Base-by-base conservation (phyloP, 257 asterid species). In the Plantago major region DNA sequence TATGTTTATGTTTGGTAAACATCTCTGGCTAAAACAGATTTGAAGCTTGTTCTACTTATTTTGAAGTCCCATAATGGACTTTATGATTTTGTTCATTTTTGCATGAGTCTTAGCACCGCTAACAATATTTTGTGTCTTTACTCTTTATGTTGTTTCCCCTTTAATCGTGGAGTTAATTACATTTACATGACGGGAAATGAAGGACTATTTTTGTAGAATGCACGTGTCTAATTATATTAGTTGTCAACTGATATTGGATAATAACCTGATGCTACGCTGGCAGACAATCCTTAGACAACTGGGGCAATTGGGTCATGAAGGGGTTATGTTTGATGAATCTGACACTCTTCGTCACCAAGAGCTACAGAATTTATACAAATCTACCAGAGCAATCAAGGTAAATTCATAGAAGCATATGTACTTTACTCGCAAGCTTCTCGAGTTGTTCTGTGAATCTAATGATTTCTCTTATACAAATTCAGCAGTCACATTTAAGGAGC, bases 361-460 rank as follows among this genome's bases (percentile, higher is more conserved):
- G 53, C 82, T 92, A 61, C 96, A 89, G 73, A 75, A 80, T 57
- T 73, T 92, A 66, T 92, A 84, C 86, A 86, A 78, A 64, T 92
- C 97, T 67, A 92, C 99, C 1, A 82, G 95, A 82, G 81, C 88
- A 22, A 93, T 95, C 28, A 92, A 92, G 96, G 99, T 89, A 76
- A 63, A 68, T 37, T 68, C 66, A 63, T 37, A 40, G 61, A 50
- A 64, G 72, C 63, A 40, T 56, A 54, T 55, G 58, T 51, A 46
- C 22, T 70, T 60, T 66, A 63, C 55, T 62, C 19, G 37, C 5
- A 19, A 26, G 18, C 13, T 37, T 14, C 57, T 65, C 46, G 3
- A 50, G 72, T 58, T 66, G 68, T 72, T 69, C 42, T 67, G 64
- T 56, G 73, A 66, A 73, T 71, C 84, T 76, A 68, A 75, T 80